Evolutionary conservation across 805 yeast species (phyloP).

Genomic region (Pichia phayaonensis): DNA sequence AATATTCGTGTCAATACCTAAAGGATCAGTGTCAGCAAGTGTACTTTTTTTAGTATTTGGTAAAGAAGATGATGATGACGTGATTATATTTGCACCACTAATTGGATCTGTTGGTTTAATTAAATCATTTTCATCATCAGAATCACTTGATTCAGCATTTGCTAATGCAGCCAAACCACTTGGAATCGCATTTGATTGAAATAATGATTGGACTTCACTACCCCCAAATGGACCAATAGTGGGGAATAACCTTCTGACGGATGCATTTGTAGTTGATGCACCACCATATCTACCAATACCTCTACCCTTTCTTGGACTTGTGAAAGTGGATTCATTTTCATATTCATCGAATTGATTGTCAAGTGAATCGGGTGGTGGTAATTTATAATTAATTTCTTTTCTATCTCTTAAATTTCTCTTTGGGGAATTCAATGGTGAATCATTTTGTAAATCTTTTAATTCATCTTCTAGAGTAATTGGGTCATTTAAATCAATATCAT

Average conservation of each 20-base stretch:
- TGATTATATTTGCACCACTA: constrained; percentile 20
- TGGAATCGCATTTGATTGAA: constrained; percentile 56
- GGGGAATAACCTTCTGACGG: constrained; percentile 70
- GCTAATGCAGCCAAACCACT: constrained; percentile 31
- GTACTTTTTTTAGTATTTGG: constrained; percentile 38
- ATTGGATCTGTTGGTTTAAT: constrained; percentile 29
- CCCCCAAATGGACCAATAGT: constrained; percentile 99
- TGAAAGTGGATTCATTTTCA: constrained; percentile 1
- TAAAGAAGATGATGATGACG: constrained; percentile 5
- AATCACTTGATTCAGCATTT: constrained; percentile 36
- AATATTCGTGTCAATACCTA: constrained; percentile 62
- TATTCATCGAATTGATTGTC: constrained; percentile 29
- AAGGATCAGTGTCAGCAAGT: constrained; percentile 85
- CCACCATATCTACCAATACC: constrained; percentile 19
- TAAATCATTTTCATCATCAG: constrained; percentile 40
- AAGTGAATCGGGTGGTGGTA: constrained; percentile 70
- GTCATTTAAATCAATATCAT: constrained; percentile 14
- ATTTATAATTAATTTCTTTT: constrained; percentile 67
- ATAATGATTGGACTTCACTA: constrained; percentile 78
- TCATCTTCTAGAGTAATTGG: constrained; percentile 51
- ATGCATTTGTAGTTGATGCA: constrained; percentile 21
- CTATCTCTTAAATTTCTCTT: constrained; percentile 54
- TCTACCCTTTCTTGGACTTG: constrained; percentile 26
- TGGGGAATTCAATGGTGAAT: constrained; percentile 42
- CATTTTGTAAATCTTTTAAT: constrained; percentile 53